Percentiles rank a stretch among this genome's conserved stretches.
Conservation (phyloP, 2,329 filamentous ascomycete species). For the Hymenoscyphus infarciens region DNA sequence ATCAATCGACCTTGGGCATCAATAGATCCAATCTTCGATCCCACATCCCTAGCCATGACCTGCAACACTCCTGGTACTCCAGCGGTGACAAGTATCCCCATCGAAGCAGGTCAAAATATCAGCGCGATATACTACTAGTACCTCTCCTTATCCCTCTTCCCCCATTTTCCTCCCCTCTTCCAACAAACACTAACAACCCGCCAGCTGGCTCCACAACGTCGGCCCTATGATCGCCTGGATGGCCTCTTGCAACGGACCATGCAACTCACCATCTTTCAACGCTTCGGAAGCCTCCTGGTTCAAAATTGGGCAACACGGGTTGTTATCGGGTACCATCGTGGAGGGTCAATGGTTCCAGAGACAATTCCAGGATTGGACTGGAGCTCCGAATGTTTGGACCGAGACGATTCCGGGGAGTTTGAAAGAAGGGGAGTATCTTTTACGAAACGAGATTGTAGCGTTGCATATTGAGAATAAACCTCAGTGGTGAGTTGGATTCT, state of each 20-base stretch:
- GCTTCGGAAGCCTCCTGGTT: conserved; percentile 16
- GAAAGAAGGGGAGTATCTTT: conserved; percentile 31
- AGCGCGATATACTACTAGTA: conserved; percentile 22
- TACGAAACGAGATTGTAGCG: conserved; percentile 26
- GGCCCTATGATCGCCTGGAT: conserved; percentile 22
- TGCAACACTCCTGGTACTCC: conserved; percentile 21
- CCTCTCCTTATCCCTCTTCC: not conserved
- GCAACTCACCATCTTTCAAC: conserved; percentile 16
- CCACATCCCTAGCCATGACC: conserved; percentile 11
- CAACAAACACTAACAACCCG: not conserved
- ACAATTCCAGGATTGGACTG: conserved; percentile 19
- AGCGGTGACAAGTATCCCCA: conserved; percentile 19
- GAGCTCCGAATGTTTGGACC: conserved; percentile 38
- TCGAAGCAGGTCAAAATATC: conserved; percentile 21
- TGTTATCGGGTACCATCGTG: conserved; percentile 15
- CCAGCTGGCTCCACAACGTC: conserved; percentile 19
- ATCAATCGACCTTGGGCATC: conserved; percentile 19
- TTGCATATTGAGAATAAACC: conserved; percentile 22
- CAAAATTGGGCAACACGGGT: conserved; percentile 19
- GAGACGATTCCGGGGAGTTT: conserved; percentile 47
- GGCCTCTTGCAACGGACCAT: conserved; percentile 17
- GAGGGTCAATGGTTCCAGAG: conserved; percentile 19
- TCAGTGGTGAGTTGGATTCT: conserved; percentile 15
- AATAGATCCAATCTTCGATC: conserved; percentile 21
- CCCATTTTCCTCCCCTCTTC: not conserved